A percentile compares a stretch with the other conserved stretches of the same genome.
Conservation (phyloP, 495 filamentous ascomycete species). For the Hypoxylon perforatum region DNA sequence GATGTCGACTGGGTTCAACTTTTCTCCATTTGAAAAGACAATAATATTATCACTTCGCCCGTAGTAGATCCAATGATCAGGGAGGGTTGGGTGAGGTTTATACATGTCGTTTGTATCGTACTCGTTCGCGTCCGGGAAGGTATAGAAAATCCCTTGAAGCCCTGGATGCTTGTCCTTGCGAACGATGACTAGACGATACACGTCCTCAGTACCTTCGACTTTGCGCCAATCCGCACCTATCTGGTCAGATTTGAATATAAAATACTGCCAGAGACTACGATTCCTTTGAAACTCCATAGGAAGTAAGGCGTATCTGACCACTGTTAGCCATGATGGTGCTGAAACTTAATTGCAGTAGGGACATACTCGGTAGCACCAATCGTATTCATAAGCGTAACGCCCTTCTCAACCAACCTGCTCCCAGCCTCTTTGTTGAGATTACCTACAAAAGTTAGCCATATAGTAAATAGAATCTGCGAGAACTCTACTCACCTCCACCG, state of each 20-base stretch:
- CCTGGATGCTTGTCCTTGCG: conserved; percentile 52
- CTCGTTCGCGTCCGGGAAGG: conserved; percentile 63
- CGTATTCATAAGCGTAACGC: conserved; percentile 46
- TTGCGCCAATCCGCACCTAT: conserved; percentile 58
- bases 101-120: conserved; percentile 69
- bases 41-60: conserved; percentile 71
- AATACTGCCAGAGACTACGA: conserved; percentile 61
- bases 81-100: conserved; percentile 58
- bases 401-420: conserved; percentile 46
- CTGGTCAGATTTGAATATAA: conserved; percentile 59
- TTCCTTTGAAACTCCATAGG: conserved; percentile 50
- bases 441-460: conserved; percentile 40
- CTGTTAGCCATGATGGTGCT: conserved; percentile 40
- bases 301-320: conserved; percentile 53
- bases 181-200: conserved; percentile 64
- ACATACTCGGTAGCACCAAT: conserved; percentile 57
- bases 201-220: conserved; percentile 52
- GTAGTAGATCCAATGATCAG: conserved; percentile 61
- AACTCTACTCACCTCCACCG: conserved; percentile 50
- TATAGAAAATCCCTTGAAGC: conserved; percentile 63
- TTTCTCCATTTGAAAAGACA: conserved; percentile 73
- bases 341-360: conserved; percentile 16
- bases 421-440: conserved; percentile 52
- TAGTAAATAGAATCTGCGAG: not conserved
- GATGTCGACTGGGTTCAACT: conserved; percentile 67